phyloP scores from a whole-genome alignment of 2,329 filamentous ascomycete genomes.

The Scedosporium dehoogii region DNA sequence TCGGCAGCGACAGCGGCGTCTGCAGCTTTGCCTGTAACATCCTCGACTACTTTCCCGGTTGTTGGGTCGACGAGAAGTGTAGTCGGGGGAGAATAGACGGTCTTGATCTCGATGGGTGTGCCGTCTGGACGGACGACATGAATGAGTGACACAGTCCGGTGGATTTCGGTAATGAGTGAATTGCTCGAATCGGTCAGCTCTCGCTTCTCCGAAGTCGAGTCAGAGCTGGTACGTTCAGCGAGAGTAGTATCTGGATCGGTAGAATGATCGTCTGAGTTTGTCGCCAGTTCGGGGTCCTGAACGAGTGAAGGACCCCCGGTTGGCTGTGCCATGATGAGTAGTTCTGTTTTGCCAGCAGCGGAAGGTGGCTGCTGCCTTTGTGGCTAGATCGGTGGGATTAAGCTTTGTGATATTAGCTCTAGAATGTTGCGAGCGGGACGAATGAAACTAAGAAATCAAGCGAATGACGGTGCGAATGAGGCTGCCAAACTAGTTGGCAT shows the following conservation, averaged over 20 bases:
- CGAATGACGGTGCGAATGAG: neutral
- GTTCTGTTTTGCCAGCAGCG: conserved; percentile 14
- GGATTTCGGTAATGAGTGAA: conserved; percentile 31
- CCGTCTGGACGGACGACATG: conserved; percentile 40
- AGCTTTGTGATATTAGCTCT: conserved; percentile 1
- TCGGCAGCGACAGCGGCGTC: neutral
- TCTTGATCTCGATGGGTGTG: conserved; percentile 32
- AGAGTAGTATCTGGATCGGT: conserved; percentile 10
- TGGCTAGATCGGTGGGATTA: neutral
- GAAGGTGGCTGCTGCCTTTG: neutral
- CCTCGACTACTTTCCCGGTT: neutral
- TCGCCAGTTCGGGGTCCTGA: conserved; percentile 30
- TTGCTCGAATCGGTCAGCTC: neutral
- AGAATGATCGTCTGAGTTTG: conserved; percentile 22
- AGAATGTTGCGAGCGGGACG: neutral
- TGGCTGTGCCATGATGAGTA: conserved; percentile 35
- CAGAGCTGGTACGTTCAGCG: neutral
- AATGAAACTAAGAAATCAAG: conserved; percentile 1
- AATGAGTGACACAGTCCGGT: conserved; percentile 46
- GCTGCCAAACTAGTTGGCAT: conserved; percentile 1
- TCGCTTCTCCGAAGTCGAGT: conserved; percentile 3
- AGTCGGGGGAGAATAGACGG: conserved; percentile 13
- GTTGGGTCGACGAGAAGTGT: conserved; percentile 3
- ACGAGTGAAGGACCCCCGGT: conserved; percentile 36
- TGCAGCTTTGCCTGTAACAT: neutral